Conservation (phyloP, 1,139 yeast genomes). For the Pichia sp. region DNA sequence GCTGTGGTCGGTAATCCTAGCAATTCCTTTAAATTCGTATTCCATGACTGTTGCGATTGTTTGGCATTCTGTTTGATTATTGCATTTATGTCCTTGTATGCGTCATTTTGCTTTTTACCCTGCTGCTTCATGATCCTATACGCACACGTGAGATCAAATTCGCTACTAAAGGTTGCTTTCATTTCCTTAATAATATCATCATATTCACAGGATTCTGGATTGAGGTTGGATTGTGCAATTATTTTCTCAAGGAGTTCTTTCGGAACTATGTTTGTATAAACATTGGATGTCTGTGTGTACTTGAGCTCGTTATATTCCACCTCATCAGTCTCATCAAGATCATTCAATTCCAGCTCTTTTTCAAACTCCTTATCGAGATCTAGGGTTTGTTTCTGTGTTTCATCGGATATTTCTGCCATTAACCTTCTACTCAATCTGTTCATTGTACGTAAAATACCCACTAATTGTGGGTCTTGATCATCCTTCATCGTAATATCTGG, state of each 20-base stretch:
- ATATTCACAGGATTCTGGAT: constrained; percentile 21
- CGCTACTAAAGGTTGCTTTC: constrained; percentile 28
- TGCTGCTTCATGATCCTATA: constrained; percentile 30
- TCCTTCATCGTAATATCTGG: constrained; percentile 90
- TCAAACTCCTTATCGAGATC: constrained; percentile 31
- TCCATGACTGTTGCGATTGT: constrained; percentile 42
- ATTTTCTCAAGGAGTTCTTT: constrained; percentile 15
- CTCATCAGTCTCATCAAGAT: constrained; percentile 45
- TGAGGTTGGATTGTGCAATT: constrained; percentile 21
- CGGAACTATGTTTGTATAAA: constrained; percentile 24
- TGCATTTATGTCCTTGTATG: constrained; percentile 41
- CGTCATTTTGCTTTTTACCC: constrained; percentile 33
- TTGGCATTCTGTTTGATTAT: constrained; percentile 52
- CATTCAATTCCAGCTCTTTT: constrained; percentile 51
- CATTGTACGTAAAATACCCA: constrained; percentile 79
- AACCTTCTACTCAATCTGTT: constrained; percentile 79
- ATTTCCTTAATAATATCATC: constrained; percentile 25
- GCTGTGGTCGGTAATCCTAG: constrained; percentile 11
- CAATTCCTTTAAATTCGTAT: constrained; percentile 11
- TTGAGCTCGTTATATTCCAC: constrained; percentile 55
- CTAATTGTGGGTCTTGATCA: constrained; percentile 53
- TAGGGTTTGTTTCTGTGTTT: constrained; percentile 28
- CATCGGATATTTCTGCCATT: constrained; percentile 39
- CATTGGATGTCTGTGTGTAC: constrained; percentile 32
- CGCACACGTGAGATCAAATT: constrained; percentile 38